Evolutionary conservation across 2,329 filamentous ascomycete species (phyloP), one percentile per base, ranked within the genome.

Genomic region (Alternaria triticina): DNA sequence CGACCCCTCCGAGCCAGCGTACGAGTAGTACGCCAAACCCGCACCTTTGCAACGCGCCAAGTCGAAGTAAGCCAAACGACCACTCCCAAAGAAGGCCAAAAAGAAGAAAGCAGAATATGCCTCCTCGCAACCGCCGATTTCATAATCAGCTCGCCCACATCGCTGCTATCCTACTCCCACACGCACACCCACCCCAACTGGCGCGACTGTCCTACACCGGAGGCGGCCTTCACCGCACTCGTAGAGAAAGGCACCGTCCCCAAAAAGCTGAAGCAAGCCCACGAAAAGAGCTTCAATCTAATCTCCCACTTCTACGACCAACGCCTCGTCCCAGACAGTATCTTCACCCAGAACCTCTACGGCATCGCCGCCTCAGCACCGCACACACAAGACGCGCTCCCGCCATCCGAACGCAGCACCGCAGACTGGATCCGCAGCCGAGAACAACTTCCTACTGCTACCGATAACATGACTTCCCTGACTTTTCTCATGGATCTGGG

Each of bases 81-180:
- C 17, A 20, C 49, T 27, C 13, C 8, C 11, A 51, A 23, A 5
- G 49, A 77, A 17, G 61, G 58, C 11, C 70, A 80, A 0, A 73
- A 81, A 52, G 81, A 80, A 10, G 62, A 70, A 4, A 60, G 72
- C 6, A 79, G 85, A 25, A 58, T 74, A 0, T 84, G 82, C 54
- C 65, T 86, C 28, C 79, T 84, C 54, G 69, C 84, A 1, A 66
- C 83, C 1, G 81, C 80, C 0, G 85, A 86, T 58, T 86, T 86
- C 58, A 84, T 86, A 27, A 67, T 77, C 5, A 66, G 69, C 6
- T 84, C 86, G 64, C 65, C 74, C 1, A 75, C 74, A 0, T 62
- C 54, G 2, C 23, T 80, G 3, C 52, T 85, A 11, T 66, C 71
- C 0, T 86, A 82, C 61, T 82, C 81, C 1, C 76, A 76, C 2